These are phyloP conservation scores for Beauveria pseudobassiana DNA, from an alignment of 2,329 filamentous ascomycete genomes.

Conservation along the genomic window DNA sequence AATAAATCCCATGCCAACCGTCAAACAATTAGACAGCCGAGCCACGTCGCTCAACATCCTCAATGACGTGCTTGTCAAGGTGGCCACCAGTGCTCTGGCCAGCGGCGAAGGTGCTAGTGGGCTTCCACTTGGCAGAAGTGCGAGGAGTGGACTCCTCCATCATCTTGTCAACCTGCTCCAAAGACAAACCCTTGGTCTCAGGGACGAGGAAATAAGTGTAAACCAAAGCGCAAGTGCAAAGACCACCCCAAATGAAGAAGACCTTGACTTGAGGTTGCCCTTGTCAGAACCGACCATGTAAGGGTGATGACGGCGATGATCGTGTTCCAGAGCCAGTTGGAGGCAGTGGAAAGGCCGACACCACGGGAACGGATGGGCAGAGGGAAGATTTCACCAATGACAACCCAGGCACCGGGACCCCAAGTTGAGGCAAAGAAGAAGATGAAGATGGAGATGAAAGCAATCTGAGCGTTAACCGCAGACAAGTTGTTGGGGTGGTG, in stretches of 20 bases:
- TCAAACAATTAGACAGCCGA: constrained; percentile 22
- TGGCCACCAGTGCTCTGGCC: constrained; percentile 33
- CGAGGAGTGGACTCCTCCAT: constrained; percentile 77
- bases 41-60: constrained; percentile 23
- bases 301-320: constrained; percentile 60
- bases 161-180: constrained; percentile 81
- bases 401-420: constrained; percentile 74
- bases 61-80: constrained; percentile 23
- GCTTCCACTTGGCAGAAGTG: constrained; percentile 69
- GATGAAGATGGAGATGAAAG: constrained; percentile 88
- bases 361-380: constrained; percentile 82
- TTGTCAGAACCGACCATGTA: constrained; percentile 58
- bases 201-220: constrained; percentile 69
- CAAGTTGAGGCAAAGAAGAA: constrained; percentile 87
- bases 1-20: not conserved
- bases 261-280: constrained; percentile 60
- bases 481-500: constrained; percentile 42
- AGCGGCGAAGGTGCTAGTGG: constrained; percentile 59
- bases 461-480: constrained; percentile 64
- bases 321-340: constrained; percentile 90
- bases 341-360: constrained; percentile 78
- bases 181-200: constrained; percentile 68
- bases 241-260: constrained; percentile 69
- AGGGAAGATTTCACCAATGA: constrained; percentile 87
- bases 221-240: constrained; percentile 51